Percentiles rank a stretch among this genome's conserved stretches.
Conservation (phyloP, 345 rosid species). For the Triadica sebifera region DNA sequence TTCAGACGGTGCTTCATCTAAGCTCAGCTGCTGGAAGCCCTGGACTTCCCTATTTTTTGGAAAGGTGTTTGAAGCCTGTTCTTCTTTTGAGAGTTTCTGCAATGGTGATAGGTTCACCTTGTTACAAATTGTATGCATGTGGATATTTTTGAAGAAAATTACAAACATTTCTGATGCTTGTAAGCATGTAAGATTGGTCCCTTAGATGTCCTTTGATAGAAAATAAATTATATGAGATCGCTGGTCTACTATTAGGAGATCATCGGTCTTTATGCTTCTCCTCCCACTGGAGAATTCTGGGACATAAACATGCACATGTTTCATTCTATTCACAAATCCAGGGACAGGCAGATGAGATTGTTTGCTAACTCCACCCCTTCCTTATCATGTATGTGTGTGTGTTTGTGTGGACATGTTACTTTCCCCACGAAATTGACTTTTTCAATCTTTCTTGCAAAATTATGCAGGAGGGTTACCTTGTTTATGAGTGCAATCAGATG, state of each 20-base stretch:
- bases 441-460: conserved; percentile 20
- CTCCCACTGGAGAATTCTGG: neutral
- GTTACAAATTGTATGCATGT: neutral
- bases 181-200: neutral
- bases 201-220: conserved; percentile 6
- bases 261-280: neutral
- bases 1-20: neutral
- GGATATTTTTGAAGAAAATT: neutral
- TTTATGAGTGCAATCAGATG: conserved; percentile 86
- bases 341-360: conserved; percentile 4
- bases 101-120: neutral
- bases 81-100: neutral
- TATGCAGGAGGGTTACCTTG: conserved; percentile 94
- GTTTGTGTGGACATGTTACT: neutral
- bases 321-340: neutral
- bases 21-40: neutral
- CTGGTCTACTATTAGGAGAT: neutral
- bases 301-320: conserved; percentile 1
- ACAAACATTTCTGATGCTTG: neutral
- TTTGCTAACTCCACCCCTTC: neutral
- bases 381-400: neutral
- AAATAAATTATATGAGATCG: neutral
- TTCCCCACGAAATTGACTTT: conserved; percentile 10
- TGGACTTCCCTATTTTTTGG: neutral
- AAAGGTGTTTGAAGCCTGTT: neutral